A percentile compares a stretch with the other conserved stretches of the same genome.
Conservation (phyloP, 2,329 filamentous ascomycete genomes). For the Nemania abortiva region DNA sequence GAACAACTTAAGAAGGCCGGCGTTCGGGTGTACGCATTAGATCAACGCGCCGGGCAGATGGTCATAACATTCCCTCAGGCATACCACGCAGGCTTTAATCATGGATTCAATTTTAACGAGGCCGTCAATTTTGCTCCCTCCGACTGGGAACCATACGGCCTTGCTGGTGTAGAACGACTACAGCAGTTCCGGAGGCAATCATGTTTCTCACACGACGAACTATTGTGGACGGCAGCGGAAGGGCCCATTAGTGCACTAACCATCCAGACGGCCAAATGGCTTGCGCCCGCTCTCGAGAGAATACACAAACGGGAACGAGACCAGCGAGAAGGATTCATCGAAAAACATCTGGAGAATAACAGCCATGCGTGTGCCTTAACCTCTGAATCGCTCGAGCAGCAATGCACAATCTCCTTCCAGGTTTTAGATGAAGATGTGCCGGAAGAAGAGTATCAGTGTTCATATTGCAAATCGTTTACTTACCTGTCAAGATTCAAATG, state of each 20-base stretch:
- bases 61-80: conserved; percentile 97
- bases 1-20: conserved; percentile 94
- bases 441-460: conserved; percentile 93
- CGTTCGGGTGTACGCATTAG: conserved; percentile 92
- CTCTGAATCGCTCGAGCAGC: conserved; percentile 59
- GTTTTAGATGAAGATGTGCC: conserved; percentile 79
- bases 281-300: conserved; percentile 85
- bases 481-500: conserved; percentile 94
- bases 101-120: conserved; percentile 99
- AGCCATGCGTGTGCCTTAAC: conserved; percentile 68
- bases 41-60: conserved; percentile 94
- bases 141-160: conserved; percentile 95
- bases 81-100: conserved; percentile 98
- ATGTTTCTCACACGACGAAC: conserved; percentile 96
- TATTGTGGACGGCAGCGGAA: conserved; percentile 89
- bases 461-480: conserved; percentile 90
- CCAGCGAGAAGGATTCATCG: conserved; percentile 76
- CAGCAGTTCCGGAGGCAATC: conserved; percentile 91
- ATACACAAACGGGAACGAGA: conserved; percentile 79
- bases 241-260: conserved; percentile 75
- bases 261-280: conserved; percentile 95
- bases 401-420: conserved; percentile 71
- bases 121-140: conserved; percentile 96
- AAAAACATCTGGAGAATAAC: conserved; percentile 69
- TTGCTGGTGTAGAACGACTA: conserved; percentile 85